phyloP scores from a whole-genome alignment of 2,329 filamentous ascomycete species.

The Sarocladium kiliense region DNA sequence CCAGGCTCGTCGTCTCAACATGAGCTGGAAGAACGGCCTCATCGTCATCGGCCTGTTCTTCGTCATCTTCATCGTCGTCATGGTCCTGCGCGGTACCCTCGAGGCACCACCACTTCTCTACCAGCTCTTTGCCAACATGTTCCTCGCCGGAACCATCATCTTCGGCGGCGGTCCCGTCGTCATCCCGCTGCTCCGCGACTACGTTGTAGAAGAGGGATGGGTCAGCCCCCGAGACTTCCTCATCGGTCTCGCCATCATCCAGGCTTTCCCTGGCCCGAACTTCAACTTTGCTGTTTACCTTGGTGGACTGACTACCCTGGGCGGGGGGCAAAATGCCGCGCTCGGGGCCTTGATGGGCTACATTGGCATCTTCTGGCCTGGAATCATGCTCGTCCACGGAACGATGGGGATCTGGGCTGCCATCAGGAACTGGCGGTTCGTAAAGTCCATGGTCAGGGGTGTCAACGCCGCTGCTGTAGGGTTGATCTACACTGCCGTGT shows the following conservation, averaged over 20 bases:
- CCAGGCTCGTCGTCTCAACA: conserved; percentile 25
- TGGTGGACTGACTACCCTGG: conserved; percentile 40
- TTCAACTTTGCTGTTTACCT: conserved; percentile 51
- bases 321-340: conserved; percentile 27
- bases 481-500: conserved; percentile 56
- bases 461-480: conserved; percentile 55
- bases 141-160: conserved; percentile 66
- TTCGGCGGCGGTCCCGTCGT: conserved; percentile 62
- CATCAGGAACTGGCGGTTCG: conserved; percentile 35
- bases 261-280: conserved; percentile 55
- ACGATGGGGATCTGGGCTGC: conserved; percentile 48
- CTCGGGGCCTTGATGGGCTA: conserved; percentile 41
- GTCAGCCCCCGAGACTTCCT: conserved; percentile 66
- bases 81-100: conserved; percentile 43
- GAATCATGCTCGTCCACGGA: conserved; percentile 38
- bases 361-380: conserved; percentile 44
- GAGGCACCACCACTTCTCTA: conserved; percentile 40
- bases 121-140: conserved; percentile 66
- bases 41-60: conserved; percentile 45
- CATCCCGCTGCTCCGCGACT: conserved; percentile 56
- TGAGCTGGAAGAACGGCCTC: conserved; percentile 41
- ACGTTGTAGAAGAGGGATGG: conserved; percentile 64
- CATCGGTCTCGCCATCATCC: conserved; percentile 65
- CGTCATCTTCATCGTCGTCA: conserved; percentile 48
- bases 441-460: conserved; percentile 36